phyloP scores from a whole-genome alignment of 2,329 filamentous ascomycete genomes.

The Calonectria fujianensis region DNA sequence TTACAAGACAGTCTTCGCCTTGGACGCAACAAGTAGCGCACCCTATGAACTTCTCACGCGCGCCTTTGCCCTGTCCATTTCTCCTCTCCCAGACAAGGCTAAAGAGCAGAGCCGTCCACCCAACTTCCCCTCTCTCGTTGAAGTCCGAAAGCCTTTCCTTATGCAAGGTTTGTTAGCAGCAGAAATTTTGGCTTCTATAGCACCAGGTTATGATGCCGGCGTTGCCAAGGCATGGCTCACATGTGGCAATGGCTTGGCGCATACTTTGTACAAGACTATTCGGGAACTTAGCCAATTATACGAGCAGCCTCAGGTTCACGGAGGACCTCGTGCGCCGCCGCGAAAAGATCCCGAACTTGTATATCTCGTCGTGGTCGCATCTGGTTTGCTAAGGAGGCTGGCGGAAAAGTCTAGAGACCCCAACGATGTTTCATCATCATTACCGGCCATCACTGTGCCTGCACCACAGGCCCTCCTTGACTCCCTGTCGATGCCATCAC shows the following conservation, averaged over 20 bases:
- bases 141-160: conserved; percentile 89
- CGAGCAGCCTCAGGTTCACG: conserved; percentile 67
- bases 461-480: conserved; percentile 80
- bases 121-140: conserved; percentile 80
- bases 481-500: conserved; percentile 78
- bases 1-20: conserved; percentile 87
- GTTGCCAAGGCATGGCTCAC: conserved; percentile 88
- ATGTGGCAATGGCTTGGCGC: conserved; percentile 88
- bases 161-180: conserved; percentile 95
- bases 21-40: conserved; percentile 78
- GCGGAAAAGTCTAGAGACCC: conserved; percentile 80
- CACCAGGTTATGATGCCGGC: conserved; percentile 81
- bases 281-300: conserved; percentile 81
- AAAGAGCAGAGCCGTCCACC: conserved; percentile 72
- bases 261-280: conserved; percentile 85
- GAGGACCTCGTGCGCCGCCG: conserved; percentile 58
- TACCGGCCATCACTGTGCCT: conserved; percentile 79
- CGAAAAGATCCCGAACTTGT: conserved; percentile 71
- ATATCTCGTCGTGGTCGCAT: conserved; percentile 80
- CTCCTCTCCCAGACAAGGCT: conserved; percentile 83
- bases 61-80: conserved; percentile 90
- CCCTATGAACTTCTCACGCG: conserved; percentile 89
- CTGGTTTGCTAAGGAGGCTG: conserved; percentile 80
- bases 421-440: conserved; percentile 67
- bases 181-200: conserved; percentile 88